phyloP scores from a whole-genome alignment of 139 green algal genomes.

The Astrephomene gubernaculifera region DNA sequence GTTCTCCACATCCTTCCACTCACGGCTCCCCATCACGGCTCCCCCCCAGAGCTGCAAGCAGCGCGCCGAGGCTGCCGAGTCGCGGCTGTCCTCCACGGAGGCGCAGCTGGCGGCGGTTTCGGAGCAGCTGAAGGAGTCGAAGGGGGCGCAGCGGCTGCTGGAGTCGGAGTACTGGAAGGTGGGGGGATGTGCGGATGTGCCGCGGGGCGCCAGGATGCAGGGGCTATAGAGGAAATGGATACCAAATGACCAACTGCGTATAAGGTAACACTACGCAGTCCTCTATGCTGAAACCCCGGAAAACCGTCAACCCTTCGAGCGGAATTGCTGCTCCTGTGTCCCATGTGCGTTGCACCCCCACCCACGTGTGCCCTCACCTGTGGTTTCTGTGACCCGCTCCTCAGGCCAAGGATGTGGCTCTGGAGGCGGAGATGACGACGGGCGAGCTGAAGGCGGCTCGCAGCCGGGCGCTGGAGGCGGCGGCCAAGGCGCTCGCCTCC shows the following conservation, averaged over 20 bases:
- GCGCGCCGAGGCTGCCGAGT: constrained; percentile 25
- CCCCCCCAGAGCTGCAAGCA: constrained; percentile 33
- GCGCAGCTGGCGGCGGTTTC: constrained; percentile 4
- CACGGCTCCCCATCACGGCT: no score
- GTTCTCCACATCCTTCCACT: no score
- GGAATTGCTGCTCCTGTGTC: no score
- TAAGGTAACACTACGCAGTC: no score
- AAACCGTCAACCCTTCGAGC: no score
- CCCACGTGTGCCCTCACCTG: neutral
- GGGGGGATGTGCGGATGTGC: neutral
- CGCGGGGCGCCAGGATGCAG: neutral
- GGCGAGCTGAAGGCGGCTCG: constrained; percentile 38
- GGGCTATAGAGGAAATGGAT: no score
- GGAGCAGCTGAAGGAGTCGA: constrained; percentile 10
- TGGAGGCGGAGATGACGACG: constrained; percentile 43
- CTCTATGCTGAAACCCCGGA: no score
- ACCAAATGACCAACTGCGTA: no score
- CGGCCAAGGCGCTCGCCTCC: constrained; percentile 18
- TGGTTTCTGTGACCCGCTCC: neutral
- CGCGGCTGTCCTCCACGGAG: neutral
- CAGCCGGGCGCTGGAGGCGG: constrained; percentile 24
- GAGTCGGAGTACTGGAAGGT: constrained; percentile 56
- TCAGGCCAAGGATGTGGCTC: constrained; percentile 26
- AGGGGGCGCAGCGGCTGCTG: constrained; percentile 22
- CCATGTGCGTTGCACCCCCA: no score